Percentiles rank a stretch among this genome's conserved stretches.
These are phyloP conservation scores for Fusarium torulosum DNA, from an alignment of 2,329 filamentous ascomycete genomes.

Conservation along the genomic window DNA sequence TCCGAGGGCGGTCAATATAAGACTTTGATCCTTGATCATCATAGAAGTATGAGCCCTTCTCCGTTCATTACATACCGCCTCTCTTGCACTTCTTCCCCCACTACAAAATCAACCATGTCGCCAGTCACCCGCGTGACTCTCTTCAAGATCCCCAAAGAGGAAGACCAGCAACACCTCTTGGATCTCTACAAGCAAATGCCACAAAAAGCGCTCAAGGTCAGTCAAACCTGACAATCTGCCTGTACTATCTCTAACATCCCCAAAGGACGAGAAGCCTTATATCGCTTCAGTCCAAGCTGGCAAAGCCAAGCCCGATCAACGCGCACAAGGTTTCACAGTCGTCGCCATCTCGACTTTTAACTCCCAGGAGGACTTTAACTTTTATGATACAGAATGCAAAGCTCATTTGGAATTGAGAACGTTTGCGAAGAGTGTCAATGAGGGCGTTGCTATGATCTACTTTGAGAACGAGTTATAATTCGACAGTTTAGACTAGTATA, in stretches of 20 bases:
- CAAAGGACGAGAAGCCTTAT: slow-evolving; percentile 71
- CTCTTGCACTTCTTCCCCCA: neutral
- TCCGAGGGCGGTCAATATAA: neutral
- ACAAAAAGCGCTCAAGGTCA: slow-evolving; percentile 50
- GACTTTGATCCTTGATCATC: neutral
- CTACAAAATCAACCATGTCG: slow-evolving; percentile 19
- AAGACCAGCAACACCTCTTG: slow-evolving; percentile 50
- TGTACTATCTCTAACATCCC: rapidly evolving
- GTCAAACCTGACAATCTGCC: rapidly evolving
- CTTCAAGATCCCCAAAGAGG: slow-evolving; percentile 54
- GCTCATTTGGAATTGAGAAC: slow-evolving; percentile 51
- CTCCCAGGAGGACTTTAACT: slow-evolving; percentile 70
- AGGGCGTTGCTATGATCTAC: slow-evolving; percentile 65
- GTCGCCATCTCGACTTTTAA: slow-evolving; percentile 68
- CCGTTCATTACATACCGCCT: too few relatives aligned
- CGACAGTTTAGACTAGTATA: neutral
- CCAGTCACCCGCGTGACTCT: slow-evolving; percentile 52
- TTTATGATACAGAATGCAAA: slow-evolving; percentile 65
- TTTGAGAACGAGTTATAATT: slow-evolving; percentile 53
- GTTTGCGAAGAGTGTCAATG: slow-evolving; percentile 50
- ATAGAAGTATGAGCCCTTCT: too few relatives aligned
- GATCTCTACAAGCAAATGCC: slow-evolving; percentile 52
- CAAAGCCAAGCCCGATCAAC: slow-evolving; percentile 63
- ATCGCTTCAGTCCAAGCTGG: slow-evolving; percentile 65
- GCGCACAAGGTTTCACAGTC: slow-evolving; percentile 70